A percentile compares a stretch with the other conserved stretches of the same genome.
These are phyloP conservation scores for Laguncularia racemosa DNA, from an alignment of 345 rosid genomes.

Conservation along the genomic window DNA sequence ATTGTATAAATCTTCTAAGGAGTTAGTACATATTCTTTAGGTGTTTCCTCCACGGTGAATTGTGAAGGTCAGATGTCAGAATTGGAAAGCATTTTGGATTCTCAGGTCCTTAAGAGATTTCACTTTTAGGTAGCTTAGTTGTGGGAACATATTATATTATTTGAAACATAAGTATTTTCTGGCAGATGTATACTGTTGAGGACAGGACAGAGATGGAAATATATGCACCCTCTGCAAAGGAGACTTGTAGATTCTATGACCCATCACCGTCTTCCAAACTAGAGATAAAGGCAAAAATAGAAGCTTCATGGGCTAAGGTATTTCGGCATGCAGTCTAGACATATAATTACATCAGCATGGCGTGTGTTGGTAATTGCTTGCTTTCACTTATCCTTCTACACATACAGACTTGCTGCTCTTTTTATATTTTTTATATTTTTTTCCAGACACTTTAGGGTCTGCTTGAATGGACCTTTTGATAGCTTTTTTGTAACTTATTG, in stretches of 20 bases:
- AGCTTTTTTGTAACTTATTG: no score
- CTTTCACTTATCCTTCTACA: no score
- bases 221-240: slow-evolving; percentile 47
- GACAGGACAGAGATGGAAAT: slow-evolving; percentile 42
- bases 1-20: no score
- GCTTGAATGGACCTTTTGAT: no score
- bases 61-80: slow-evolving; percentile 60
- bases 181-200: slow-evolving; percentile 55
- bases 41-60: slow-evolving; percentile 35
- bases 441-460: no score
- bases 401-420: no score
- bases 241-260: slow-evolving; percentile 52
- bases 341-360: background rate
- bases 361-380: no score
- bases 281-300: slow-evolving; percentile 47
- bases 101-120: slow-evolving; percentile 31
- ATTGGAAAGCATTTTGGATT: slow-evolving; percentile 72
- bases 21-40: slow-evolving; percentile 11
- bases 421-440: no score
- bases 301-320: slow-evolving; percentile 66
- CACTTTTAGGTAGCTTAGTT: background rate
- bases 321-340: slow-evolving; percentile 3
- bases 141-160: background rate
- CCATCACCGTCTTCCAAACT: slow-evolving; percentile 21
- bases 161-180: slow-evolving; percentile 2